Evolutionary conservation across 345 rosid genomes (phyloP), one percentile per base, ranked within the genome.

Genomic region (Anacardium occidentale): DNA sequence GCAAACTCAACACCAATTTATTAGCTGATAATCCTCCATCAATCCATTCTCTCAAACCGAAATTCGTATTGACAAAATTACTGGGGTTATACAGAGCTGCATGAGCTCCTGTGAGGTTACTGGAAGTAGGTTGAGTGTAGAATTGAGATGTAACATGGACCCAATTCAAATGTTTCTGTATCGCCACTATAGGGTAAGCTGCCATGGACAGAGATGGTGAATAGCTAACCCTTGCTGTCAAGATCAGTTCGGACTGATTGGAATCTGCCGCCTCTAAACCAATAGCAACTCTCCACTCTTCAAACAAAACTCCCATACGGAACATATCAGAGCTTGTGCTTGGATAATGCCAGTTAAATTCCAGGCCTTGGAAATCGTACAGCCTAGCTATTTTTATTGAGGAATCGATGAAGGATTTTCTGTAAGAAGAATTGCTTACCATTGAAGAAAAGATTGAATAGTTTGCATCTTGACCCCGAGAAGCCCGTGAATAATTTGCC

Each of bases 1-100:
- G 76, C 18, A 76, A 64, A 34, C 82, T 74, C 20, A 78, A 13
- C 2, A 78, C 80, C 70, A 78, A 14, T 51, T 65, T 78, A 42
- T 12, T 70, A 3, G 71, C 66, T 0, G 63, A 64, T 37, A 82
- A 62, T 20, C 82, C 76, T 37, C 5, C 47, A 17, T 10, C 7
- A 0, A 34, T 17, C 65, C 14, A 37, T 17, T 5, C 48, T 11
- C 20, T 34, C 3, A 61, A 6, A 61, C 20, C 0, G 7, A 2
- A 5, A n/a, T 61, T 24, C 7, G 47, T 61, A 34, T 34, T 61
- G 13, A 3, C 0, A 4, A 4, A 1, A 58, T 15, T 15, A 11
- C 32, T 24, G 0, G 40, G 40, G 3, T 13, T 37, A 59, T 59
- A 59, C 0, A 59, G 10, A 59, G 63, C 63, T 3, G 42, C 37